Evolutionary conservation across 306 rosid species (phyloP).

Genomic region (Ziziphus jujuba): DNA sequence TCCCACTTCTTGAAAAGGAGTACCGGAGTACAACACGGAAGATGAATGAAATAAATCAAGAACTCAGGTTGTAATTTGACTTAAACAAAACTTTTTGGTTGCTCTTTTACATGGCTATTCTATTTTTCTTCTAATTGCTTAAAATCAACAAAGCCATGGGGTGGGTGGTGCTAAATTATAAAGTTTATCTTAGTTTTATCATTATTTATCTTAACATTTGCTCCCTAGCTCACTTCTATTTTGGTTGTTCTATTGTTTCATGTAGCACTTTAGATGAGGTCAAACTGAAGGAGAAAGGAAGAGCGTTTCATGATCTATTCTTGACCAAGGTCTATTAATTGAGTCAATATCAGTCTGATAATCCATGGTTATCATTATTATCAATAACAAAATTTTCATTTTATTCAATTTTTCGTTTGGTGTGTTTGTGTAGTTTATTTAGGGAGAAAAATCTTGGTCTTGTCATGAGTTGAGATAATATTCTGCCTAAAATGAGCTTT

Average conservation of each 20-base stretch:
- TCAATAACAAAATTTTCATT: constrained; percentile 20
- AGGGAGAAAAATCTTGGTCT: neutral
- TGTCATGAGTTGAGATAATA: neutral
- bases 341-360: constrained; percentile 2
- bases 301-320: constrained; percentile 86
- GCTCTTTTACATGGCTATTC: neutral
- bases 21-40: constrained; percentile 67
- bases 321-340: constrained; percentile 74
- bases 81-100: neutral
- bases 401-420: constrained; percentile 13
- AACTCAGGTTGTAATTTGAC: constrained; percentile 63
- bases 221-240: neutral
- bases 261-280: constrained; percentile 88
- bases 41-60: constrained; percentile 73
- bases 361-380: constrained; percentile 2
- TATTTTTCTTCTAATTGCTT: constrained; percentile 3
- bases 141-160: neutral
- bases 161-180: neutral
- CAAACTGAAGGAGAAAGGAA: constrained; percentile 93
- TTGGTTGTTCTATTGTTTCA: constrained; percentile 16
- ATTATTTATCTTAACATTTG: constrained; percentile 7
- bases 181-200: neutral
- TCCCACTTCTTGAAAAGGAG: constrained; percentile 99
- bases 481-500: neutral
- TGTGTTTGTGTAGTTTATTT: neutral